Percentiles rank a stretch among this genome's conserved stretches.
phyloP scores from a whole-genome alignment of 2,329 filamentous ascomycete genomes.

The Aspergillus jensenii region DNA sequence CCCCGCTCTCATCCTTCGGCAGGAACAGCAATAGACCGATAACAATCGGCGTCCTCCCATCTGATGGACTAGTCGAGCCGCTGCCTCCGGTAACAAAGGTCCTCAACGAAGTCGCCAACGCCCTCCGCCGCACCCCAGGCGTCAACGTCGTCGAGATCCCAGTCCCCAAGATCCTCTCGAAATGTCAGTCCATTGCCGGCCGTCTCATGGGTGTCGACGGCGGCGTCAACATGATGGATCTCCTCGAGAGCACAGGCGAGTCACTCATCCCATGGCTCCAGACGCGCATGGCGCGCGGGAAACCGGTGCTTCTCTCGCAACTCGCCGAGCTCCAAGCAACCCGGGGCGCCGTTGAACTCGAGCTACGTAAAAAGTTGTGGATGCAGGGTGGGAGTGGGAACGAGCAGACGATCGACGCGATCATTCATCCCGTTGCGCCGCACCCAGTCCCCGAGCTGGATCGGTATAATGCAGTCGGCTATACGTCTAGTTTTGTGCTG shows the following conservation, averaged over 20 bases:
- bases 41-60: slow-evolving; percentile 45
- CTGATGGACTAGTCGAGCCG: slow-evolving; percentile 37
- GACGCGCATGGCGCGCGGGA: slow-evolving; percentile 50
- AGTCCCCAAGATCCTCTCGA: slow-evolving; percentile 52
- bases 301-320: slow-evolving; percentile 48
- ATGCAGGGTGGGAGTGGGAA: slow-evolving; percentile 21
- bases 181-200: slow-evolving; percentile 58
- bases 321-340: slow-evolving; percentile 55
- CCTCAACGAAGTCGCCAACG: slow-evolving; percentile 39
- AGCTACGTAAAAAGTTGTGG: slow-evolving; percentile 58
- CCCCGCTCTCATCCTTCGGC: slow-evolving; percentile 20
- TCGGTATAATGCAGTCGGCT: slow-evolving; percentile 62
- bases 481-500: slow-evolving; percentile 62
- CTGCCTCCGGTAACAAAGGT: slow-evolving; percentile 42
- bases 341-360: slow-evolving; percentile 53
- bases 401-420: slow-evolving; percentile 52
- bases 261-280: slow-evolving; percentile 62
- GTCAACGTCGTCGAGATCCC: slow-evolving; percentile 61
- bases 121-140: slow-evolving; percentile 36
- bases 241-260: slow-evolving; percentile 56
- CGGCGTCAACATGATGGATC: slow-evolving; percentile 55
- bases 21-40: slow-evolving; percentile 25
- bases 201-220: slow-evolving; percentile 61
- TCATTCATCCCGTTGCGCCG: slow-evolving; percentile 64
- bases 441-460: slow-evolving; percentile 64